phyloP scores from a whole-genome alignment of 2,329 filamentous ascomycete genomes.

The Macrophomina phaseolina region DNA sequence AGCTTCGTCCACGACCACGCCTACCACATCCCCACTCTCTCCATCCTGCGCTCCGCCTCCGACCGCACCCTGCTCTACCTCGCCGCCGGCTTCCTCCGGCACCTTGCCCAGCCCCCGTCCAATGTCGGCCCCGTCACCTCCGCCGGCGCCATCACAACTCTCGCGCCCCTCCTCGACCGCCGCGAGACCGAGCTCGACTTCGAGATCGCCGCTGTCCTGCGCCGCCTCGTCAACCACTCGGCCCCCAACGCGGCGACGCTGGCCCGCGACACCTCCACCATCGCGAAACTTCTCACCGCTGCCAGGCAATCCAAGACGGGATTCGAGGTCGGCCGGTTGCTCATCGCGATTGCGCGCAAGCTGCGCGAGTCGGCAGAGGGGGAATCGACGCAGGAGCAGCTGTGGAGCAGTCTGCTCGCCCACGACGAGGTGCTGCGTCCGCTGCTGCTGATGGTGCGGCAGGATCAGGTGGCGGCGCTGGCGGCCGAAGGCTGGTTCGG shows the following conservation, averaged over 20 bases:
- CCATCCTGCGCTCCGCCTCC: slow-evolving; percentile 34
- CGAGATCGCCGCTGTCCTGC: slow-evolving; percentile 50
- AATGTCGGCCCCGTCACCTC: slow-evolving; percentile 31
- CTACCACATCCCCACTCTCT: slow-evolving; percentile 38
- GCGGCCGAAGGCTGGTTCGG: slow-evolving; percentile 25
- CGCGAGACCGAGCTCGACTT: slow-evolving; percentile 36
- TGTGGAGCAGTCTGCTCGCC: slow-evolving; percentile 12
- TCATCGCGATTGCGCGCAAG: slow-evolving; percentile 20
- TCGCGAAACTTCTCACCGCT: slow-evolving; percentile 9
- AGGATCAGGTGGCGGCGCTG: slow-evolving; percentile 23
- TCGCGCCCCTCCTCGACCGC: slow-evolving; percentile 8
- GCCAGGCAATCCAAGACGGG: slow-evolving; percentile 22
- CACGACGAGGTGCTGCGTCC: slow-evolving; percentile 7
- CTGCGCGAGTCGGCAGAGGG: slow-evolving; percentile 3
- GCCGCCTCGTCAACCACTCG: slow-evolving; percentile 42
- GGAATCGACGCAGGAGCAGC: background rate
- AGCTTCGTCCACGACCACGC: slow-evolving; percentile 43
- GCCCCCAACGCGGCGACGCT: background rate
- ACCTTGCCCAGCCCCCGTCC: slow-evolving; percentile 42
- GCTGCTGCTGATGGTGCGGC: slow-evolving; percentile 24
- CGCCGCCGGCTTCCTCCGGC: slow-evolving; percentile 44
- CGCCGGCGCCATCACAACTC: background rate
- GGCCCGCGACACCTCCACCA: background rate
- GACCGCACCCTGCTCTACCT: slow-evolving; percentile 43
- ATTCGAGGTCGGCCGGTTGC: slow-evolving; percentile 26